Evolutionary conservation across 257 asterid genomes (phyloP).

Genomic region (Forsythia viridissima): DNA sequence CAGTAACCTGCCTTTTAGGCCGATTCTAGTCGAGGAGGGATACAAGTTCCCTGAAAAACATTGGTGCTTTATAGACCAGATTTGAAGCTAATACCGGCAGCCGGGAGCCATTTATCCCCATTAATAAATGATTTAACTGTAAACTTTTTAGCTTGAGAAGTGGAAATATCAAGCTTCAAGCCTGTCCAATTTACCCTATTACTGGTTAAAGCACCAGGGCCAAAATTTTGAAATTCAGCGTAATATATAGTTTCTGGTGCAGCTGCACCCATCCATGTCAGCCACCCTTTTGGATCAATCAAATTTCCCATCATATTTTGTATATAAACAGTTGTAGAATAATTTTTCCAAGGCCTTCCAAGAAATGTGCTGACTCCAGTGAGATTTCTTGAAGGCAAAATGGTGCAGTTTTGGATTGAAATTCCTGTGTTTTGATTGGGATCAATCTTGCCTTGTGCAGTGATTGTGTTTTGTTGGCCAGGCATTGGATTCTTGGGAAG

Average conservation of each 20-base stretch:
- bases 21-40: not conserved
- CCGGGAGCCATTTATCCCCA: slow-evolving; percentile 37
- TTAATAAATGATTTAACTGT: slow-evolving; percentile 26
- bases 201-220: slow-evolving; percentile 28
- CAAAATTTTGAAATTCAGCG: slow-evolving; percentile 29
- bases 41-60: not conserved
- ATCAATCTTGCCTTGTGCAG: slow-evolving; percentile 51
- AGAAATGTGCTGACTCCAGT: slow-evolving; percentile 23
- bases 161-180: slow-evolving; percentile 21
- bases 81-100: slow-evolving; percentile 22
- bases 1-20: not conserved
- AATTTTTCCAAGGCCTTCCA: slow-evolving; percentile 48
- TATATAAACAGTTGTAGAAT: slow-evolving; percentile 28
- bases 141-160: slow-evolving; percentile 19
- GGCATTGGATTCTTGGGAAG: slow-evolving; percentile 34
- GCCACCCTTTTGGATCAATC: slow-evolving; percentile 41
- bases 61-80: not conserved
- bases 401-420: slow-evolving; percentile 31
- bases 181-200: slow-evolving; percentile 37
- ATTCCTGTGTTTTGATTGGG: slow-evolving; percentile 49
- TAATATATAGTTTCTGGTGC: slow-evolving; percentile 38
- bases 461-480: slow-evolving; percentile 49
- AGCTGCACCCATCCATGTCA: slow-evolving; percentile 26
- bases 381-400: slow-evolving; percentile 21
- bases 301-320: slow-evolving; percentile 18